Evolutionary conservation across 176 grass and related monocot genomes (phyloP).

Genomic region (Carex pumila): DNA sequence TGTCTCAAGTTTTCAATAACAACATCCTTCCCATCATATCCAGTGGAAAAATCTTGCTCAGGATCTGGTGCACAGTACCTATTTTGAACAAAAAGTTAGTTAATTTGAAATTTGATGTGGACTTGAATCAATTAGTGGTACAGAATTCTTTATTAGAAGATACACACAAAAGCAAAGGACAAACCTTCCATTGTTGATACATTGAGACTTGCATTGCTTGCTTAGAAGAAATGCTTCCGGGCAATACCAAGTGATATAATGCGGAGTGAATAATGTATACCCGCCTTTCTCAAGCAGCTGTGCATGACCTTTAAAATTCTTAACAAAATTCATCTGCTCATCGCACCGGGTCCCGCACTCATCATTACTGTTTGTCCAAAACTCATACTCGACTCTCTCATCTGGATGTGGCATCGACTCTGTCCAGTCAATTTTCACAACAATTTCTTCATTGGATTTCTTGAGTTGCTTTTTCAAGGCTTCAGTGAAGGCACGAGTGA

Average conservation of each 20-base stretch:
- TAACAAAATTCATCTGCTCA: conserved; percentile 17
- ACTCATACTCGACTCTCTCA: conserved; percentile 45
- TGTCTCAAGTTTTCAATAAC: conserved; percentile 80
- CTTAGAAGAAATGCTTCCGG: conserved; percentile 36
- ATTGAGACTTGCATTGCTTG: conserved; percentile 66
- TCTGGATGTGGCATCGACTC: conserved; percentile 44
- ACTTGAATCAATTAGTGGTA: neutral
- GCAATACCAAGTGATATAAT: conserved; percentile 96
- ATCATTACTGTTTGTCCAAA: conserved; percentile 50
- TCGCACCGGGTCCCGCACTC: conserved; percentile 32
- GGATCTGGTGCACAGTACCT: conserved; percentile 91
- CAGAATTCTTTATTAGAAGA: neutral
- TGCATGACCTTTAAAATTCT: conserved; percentile 63
- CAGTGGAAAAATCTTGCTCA: conserved; percentile 55
- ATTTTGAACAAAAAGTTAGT: neutral
- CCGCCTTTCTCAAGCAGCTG: conserved; percentile 65
- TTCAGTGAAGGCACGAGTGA: conserved; percentile 36
- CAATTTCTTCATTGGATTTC: conserved; percentile 16
- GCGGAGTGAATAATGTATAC: conserved; percentile 67
- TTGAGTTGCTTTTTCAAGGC: conserved; percentile 29
- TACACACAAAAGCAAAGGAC: neutral
- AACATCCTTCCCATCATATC: conserved; percentile 65
- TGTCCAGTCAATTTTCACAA: conserved; percentile 29
- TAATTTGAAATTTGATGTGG: neutral
- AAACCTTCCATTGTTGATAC: conserved; percentile 61